Percentiles rank a stretch among this genome's conserved stretches.
Conservation (phyloP, 768 basidiomycete species). For the Crepidotus variabilis region DNA sequence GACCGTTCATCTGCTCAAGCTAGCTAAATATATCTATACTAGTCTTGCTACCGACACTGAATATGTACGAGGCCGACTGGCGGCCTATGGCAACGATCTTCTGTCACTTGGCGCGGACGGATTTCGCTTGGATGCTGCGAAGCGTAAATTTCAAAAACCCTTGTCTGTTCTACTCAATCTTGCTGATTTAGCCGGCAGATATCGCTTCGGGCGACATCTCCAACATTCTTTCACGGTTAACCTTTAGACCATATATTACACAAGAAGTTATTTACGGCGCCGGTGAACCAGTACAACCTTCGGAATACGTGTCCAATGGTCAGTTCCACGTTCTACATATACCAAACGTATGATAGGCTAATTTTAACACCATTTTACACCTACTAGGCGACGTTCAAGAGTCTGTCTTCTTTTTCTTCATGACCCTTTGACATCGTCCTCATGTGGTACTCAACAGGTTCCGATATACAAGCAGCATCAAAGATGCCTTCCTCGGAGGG, state of each 20-base stretch:
- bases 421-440: neutral
- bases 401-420: constrained; percentile 18
- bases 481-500: constrained; percentile 46
- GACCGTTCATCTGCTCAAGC: neutral
- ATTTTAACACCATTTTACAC: neutral
- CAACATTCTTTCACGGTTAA: constrained; percentile 47
- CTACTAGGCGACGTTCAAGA: constrained; percentile 63
- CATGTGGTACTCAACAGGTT: constrained; percentile 31
- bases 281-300: constrained; percentile 52
- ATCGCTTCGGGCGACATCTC: constrained; percentile 50
- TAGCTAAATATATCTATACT: neutral
- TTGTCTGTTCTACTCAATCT: neutral
- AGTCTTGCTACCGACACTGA: constrained; percentile 63
- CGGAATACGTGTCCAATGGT: constrained; percentile 53
- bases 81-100: constrained; percentile 56
- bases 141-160: constrained; percentile 35
- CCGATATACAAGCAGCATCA: constrained; percentile 52
- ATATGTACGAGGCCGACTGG: constrained; percentile 52
- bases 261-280: constrained; percentile 57
- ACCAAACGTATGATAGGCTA: neutral
- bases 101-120: constrained; percentile 61
- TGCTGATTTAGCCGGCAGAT: constrained; percentile 30
- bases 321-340: constrained; percentile 6
- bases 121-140: constrained; percentile 60
- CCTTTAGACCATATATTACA: constrained; percentile 47